Evolutionary conservation across 2,329 filamentous ascomycete genomes (phyloP).

Genomic region (Clonostachys rosea): DNA sequence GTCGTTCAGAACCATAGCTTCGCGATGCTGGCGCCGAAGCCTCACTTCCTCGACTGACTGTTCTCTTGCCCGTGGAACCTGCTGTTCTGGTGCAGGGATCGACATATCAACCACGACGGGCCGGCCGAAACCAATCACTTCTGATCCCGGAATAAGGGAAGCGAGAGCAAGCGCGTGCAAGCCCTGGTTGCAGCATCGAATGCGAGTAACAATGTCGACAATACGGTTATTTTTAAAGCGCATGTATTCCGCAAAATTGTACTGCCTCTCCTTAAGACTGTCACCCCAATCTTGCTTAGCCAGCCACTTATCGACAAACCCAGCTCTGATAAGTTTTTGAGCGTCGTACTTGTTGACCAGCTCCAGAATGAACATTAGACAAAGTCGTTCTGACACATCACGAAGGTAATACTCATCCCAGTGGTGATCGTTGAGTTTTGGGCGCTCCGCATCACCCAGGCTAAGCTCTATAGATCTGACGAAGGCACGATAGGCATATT

Average conservation of each 20-base stretch:
- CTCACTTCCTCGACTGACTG: conserved; percentile 65
- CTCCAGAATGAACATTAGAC: conserved; percentile 51
- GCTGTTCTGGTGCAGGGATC: conserved; percentile 13
- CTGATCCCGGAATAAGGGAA: conserved; percentile 31
- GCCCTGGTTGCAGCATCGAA: conserved; percentile 45
- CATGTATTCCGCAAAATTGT: conserved; percentile 49
- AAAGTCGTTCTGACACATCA: conserved; percentile 56
- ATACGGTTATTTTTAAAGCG: conserved; percentile 43
- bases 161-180: conserved; percentile 44
- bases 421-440: conserved; percentile 45
- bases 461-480: conserved; percentile 57
- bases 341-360: conserved; percentile 56
- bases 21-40: conserved; percentile 69
- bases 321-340: conserved; percentile 53
- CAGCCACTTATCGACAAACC: conserved; percentile 71
- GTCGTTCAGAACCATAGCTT: conserved; percentile 89
- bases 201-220: conserved; percentile 44
- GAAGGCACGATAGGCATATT: conserved; percentile 48
- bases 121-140: conserved; percentile 16
- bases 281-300: conserved; percentile 66
- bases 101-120: conserved; percentile 25
- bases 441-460: conserved; percentile 42
- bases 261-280: conserved; percentile 42
- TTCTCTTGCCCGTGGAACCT: conserved; percentile 28
- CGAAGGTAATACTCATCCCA: conserved; percentile 62